Evolutionary conservation across 495 filamentous ascomycete genomes (phyloP).

Genomic region (Durotheca rogersii): DNA sequence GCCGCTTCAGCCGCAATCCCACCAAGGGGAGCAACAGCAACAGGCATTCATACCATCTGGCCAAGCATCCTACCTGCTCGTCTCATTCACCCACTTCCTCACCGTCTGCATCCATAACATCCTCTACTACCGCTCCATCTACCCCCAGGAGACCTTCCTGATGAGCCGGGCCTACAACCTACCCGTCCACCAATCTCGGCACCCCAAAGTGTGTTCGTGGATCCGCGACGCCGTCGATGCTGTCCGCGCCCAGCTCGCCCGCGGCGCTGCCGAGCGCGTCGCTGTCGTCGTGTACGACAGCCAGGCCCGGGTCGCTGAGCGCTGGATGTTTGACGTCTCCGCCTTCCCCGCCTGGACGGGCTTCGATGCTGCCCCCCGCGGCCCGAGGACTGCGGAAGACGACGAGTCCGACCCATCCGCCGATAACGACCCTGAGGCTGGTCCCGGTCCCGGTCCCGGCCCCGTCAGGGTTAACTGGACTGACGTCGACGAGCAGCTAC

Average conservation of each 20-base stretch:
- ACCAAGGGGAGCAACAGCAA: background rate
- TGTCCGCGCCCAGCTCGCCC: slow-evolving; percentile 70
- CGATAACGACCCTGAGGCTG: slow-evolving; percentile 9
- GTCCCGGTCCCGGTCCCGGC: no score
- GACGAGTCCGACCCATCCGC: slow-evolving; percentile 17
- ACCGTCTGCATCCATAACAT: slow-evolving; percentile 90
- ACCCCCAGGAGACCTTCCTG: slow-evolving; percentile 78
- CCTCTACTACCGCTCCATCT: slow-evolving; percentile 82
- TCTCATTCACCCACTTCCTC: slow-evolving; percentile 73
- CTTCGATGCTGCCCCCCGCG: slow-evolving; percentile 11
- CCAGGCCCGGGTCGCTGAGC: slow-evolving; percentile 60
- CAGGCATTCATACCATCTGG: slow-evolving; percentile 31
- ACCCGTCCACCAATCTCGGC: slow-evolving; percentile 83
- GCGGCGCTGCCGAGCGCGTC: slow-evolving; percentile 63
- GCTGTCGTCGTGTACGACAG: slow-evolving; percentile 70
- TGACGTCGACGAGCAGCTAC: slow-evolving; percentile 49
- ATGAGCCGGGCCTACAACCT: slow-evolving; percentile 83
- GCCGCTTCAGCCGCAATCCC: background rate
- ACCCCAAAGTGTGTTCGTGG: slow-evolving; percentile 89
- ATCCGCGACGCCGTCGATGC: slow-evolving; percentile 80
- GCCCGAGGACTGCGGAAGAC: slow-evolving; percentile 18
- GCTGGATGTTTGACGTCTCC: slow-evolving; percentile 82
- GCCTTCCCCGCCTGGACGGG: slow-evolving; percentile 67
- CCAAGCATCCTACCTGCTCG: slow-evolving; percentile 49
- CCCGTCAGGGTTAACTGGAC: slow-evolving; percentile 40